Conservation (phyloP, 139 green algal genomes). For the Tetraselmis striata region DNA sequence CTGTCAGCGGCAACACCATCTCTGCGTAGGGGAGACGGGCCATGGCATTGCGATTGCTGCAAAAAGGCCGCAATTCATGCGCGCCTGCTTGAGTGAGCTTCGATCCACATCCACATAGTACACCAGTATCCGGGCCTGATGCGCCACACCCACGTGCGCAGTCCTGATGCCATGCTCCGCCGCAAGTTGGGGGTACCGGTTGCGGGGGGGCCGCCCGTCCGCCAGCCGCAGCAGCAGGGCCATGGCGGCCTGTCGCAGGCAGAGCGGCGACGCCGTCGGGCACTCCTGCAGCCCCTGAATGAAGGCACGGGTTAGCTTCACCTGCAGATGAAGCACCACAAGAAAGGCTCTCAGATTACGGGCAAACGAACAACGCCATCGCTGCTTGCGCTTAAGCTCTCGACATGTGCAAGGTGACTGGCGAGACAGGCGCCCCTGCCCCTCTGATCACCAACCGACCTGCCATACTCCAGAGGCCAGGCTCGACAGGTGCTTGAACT, state of each 20-base stretch:
- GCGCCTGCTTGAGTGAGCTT: neutral
- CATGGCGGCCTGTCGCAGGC: neutral
- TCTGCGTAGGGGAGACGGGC: no score
- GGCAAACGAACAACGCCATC: neutral
- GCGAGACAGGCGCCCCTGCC: no score
- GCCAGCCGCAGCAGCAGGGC: neutral
- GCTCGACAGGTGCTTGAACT: neutral
- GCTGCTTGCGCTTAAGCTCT: neutral
- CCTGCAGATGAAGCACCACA: neutral
- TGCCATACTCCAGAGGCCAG: neutral
- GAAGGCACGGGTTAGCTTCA: neutral
- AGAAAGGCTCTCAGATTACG: neutral
- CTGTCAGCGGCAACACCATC: neutral
- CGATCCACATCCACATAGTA: neutral
- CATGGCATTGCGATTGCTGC: neutral
- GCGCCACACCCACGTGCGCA: neutral
- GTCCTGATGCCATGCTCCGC: neutral
- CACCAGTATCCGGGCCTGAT: neutral
- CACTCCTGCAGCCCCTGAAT: neutral
- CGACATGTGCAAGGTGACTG: no score
- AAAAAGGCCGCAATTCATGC: neutral
- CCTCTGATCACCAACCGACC: neutral
- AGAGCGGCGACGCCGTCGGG: neutral
- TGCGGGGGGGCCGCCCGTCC: neutral
- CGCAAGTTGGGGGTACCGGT: neutral